Evolutionary conservation across 805 yeast genomes (phyloP), one percentile per base, ranked within the genome.

Genomic region (Ogataea naganishii): DNA sequence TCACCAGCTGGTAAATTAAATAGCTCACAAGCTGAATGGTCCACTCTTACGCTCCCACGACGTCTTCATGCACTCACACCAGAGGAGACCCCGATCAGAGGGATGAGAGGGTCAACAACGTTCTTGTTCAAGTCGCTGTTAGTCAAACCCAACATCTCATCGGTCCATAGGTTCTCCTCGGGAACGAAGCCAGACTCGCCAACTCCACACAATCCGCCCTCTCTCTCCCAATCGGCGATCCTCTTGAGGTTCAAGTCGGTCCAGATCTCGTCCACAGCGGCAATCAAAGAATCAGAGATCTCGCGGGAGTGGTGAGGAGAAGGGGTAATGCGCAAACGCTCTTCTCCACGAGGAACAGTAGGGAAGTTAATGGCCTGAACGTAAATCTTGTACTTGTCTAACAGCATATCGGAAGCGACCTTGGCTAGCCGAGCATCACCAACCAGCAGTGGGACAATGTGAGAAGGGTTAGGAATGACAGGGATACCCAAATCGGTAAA

Each of bases 351-450:
- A 13, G 96, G 80, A 37, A 92, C 98, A 15, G 98, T 92, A 37
- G 99, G 99, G 75, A 80, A 92, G 64, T 92, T 92, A 56, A 92
- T 92, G 27, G 97, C 96, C 64, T 92, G 99, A 26, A 94, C 98
- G 51, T 92, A 92, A 53, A 92, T 88, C 41, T 72, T 69, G 61
- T 86, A 81, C 46, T 81, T 75, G 40, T 80, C 71, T 66, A 92
- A 75, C 50, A 92, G 72, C 56, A 81, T 55, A 56, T 92, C 98
- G 14, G 95, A 82, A 7, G 97, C 97, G 36, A 64, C 64, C 56
- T 89, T 89, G 32, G 97, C 96, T 41, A 80, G 77, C 30, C 77
- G 80, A 7, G 99, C 96, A 51, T 86, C 88, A 41, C 98, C 98
- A 47, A 92, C 81, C 38, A 92, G 69, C 23, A 94, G 76, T 6